Conservation (phyloP, 1,284 basidiomycete genomes). For the Papiliotrema laurentii region DNA sequence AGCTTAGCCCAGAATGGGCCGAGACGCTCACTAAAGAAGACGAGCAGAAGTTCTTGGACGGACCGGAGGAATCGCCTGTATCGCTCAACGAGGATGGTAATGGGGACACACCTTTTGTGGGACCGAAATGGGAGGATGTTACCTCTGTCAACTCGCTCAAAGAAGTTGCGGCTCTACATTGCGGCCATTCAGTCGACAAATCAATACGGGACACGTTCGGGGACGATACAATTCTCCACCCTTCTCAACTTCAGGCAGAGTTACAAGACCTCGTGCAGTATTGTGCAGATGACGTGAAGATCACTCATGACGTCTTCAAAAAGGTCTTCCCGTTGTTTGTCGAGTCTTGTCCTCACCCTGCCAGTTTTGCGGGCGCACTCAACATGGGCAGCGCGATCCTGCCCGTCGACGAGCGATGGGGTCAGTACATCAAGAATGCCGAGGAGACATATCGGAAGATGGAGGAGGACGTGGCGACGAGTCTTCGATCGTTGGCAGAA, state of each 20-base stretch:
- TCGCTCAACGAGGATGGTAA: not conserved
- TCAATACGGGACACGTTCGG: conserved; percentile 71
- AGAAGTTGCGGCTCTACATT: conserved; percentile 88
- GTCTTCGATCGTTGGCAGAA: conserved; percentile 63
- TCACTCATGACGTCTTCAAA: conserved; percentile 77
- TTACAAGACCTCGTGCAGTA: conserved; percentile 79
- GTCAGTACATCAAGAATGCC: conserved; percentile 70
- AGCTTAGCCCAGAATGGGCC: conserved; percentile 12
- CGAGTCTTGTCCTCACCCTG: conserved; percentile 81
- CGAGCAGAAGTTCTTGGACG: too few relatives aligned
- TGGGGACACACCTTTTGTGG: not conserved
- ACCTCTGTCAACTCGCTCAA: conserved; percentile 88
- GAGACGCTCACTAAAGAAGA: conserved; percentile 42
- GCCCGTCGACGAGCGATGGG: conserved; percentile 86
- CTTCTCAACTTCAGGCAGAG: conserved; percentile 60
- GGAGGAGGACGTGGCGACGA: conserved; percentile 65
- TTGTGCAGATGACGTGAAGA: conserved; percentile 77
- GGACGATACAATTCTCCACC: conserved; percentile 39
- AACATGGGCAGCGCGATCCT: conserved; percentile 90
- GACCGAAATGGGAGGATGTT: conserved; percentile 73
- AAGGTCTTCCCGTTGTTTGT: conserved; percentile 82
- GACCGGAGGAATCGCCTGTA: conserved; percentile 41
- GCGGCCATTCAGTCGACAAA: conserved; percentile 76
- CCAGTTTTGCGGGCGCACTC: conserved; percentile 85
- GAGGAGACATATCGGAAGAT: conserved; percentile 74